These are phyloP conservation scores for Aspergillus fumigatiaffinis DNA, from an alignment of 2,329 filamentous ascomycete species.

Conservation along the genomic window DNA sequence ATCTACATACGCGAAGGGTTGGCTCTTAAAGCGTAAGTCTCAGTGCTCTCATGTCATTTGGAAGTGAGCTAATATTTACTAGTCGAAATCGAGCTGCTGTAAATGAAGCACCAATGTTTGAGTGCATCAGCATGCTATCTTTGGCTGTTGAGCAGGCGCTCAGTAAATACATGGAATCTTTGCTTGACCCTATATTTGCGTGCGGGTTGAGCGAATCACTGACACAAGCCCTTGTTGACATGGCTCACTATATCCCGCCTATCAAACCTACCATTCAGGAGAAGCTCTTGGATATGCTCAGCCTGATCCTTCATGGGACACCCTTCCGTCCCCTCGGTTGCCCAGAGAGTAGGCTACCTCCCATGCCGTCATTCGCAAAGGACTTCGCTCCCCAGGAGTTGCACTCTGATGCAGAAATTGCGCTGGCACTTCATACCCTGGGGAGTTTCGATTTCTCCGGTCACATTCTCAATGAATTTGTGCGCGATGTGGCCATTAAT, in stretches of 20 bases:
- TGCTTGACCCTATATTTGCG: constrained; percentile 93
- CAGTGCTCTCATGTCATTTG: neutral
- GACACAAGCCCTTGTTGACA: constrained; percentile 92
- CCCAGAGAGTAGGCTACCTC: constrained; percentile 76
- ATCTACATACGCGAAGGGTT: constrained; percentile 91
- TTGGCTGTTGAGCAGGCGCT: constrained; percentile 93
- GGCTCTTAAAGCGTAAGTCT: constrained; percentile 64
- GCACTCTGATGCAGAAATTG: constrained; percentile 81
- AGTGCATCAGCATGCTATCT: constrained; percentile 94
- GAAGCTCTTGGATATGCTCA: constrained; percentile 88
- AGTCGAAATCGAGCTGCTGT: constrained; percentile 53
- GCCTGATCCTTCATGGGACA: constrained; percentile 85
- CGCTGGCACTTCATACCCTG: constrained; percentile 86
- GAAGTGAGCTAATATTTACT: constrained; percentile 25
- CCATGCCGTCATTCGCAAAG: constrained; percentile 78
- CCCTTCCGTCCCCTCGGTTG: constrained; percentile 90
- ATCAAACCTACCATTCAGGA: constrained; percentile 92
- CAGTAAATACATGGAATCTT: constrained; percentile 96
- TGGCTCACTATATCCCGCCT: constrained; percentile 97
- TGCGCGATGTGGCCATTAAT: constrained; percentile 94
- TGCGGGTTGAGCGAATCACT: constrained; percentile 92
- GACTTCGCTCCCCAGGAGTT: constrained; percentile 82
- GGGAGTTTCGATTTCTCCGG: constrained; percentile 95
- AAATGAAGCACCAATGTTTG: constrained; percentile 76
- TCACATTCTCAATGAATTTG: constrained; percentile 95